These are phyloP conservation scores for Lichtheimia hyalospora DNA, from an alignment of 371 early-diverging fungal species.

Conservation along the genomic window DNA sequence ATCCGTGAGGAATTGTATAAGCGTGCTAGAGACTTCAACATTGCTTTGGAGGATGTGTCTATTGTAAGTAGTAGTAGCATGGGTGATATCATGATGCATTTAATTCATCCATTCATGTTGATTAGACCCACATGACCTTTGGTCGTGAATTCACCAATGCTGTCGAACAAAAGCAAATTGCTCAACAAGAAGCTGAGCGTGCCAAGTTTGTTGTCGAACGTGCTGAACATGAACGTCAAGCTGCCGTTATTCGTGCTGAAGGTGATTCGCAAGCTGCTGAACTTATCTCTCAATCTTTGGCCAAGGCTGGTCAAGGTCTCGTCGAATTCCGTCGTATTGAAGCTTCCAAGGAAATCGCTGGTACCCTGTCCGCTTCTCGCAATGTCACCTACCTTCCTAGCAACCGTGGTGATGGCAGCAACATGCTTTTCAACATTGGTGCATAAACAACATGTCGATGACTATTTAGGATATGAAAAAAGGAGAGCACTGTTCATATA, in stretches of 20 bases:
- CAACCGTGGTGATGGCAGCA: slow-evolving; percentile 47
- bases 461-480: background rate
- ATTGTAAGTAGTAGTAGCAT: slow-evolving; percentile 64
- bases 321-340: slow-evolving; percentile 97
- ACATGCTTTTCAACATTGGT: slow-evolving; percentile 57
- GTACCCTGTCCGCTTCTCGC: slow-evolving; percentile 76
- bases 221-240: slow-evolving; percentile 98
- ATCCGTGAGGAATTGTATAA: slow-evolving; percentile 94
- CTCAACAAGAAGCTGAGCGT: slow-evolving; percentile 97
- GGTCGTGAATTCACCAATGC: slow-evolving; percentile 96
- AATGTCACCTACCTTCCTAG: slow-evolving; percentile 94
- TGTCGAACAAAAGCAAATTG: slow-evolving; percentile 92
- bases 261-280: slow-evolving; percentile 95
- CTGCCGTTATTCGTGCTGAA: slow-evolving; percentile 96
- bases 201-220: slow-evolving; percentile 91
- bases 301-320: slow-evolving; percentile 88
- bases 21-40: slow-evolving; percentile 93
- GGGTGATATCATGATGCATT: background rate
- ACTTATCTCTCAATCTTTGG: slow-evolving; percentile 82
- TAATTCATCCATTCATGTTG: background rate
- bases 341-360: slow-evolving; percentile 95
- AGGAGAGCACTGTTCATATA: background rate
- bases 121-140: slow-evolving; percentile 93
- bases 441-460: slow-evolving; percentile 12
- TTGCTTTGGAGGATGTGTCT: slow-evolving; percentile 97